These are phyloP conservation scores for Hymenoscyphus infarciens DNA, from an alignment of 2,329 filamentous ascomycete genomes.

Conservation along the genomic window DNA sequence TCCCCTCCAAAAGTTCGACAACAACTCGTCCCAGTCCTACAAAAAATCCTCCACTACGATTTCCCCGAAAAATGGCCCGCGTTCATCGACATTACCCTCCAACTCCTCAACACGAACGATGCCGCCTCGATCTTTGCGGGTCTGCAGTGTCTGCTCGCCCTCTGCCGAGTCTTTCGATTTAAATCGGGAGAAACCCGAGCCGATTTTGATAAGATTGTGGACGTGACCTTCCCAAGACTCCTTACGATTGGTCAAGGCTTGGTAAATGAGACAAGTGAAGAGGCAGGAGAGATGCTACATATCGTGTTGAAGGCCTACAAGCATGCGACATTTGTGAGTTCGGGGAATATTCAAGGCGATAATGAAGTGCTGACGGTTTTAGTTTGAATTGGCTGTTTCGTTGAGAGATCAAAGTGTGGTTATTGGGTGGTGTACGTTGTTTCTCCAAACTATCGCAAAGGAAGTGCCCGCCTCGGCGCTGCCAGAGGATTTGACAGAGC, in stretches of 20 bases:
- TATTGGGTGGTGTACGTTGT: conserved; percentile 94
- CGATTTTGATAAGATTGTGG: conserved; percentile 93
- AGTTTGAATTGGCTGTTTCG: conserved; percentile 81
- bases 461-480: conserved; percentile 75
- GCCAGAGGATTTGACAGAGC: conserved; percentile 73
- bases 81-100: conserved; percentile 89
- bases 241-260: conserved; percentile 83
- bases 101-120: conserved; percentile 83
- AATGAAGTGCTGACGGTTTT: conserved; percentile 36
- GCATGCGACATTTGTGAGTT: conserved; percentile 88
- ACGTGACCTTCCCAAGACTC: conserved; percentile 83
- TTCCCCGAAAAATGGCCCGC: conserved; percentile 92
- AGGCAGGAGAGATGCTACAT: conserved; percentile 95
- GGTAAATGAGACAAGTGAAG: conserved; percentile 84
- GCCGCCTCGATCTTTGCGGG: conserved; percentile 86
- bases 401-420: conserved; percentile 79
- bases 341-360: conserved; percentile 13
- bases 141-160: conserved; percentile 87
- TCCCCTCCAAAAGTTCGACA: conserved; percentile 79
- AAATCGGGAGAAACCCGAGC: conserved; percentile 75
- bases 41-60: conserved; percentile 94
- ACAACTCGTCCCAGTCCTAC: conserved; percentile 89
- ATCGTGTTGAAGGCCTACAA: conserved; percentile 96
- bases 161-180: conserved; percentile 94
- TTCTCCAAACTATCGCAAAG: conserved; percentile 86